Evolutionary conservation across 2,329 filamentous ascomycete species (phyloP), one percentile per base, ranked within the genome.

Genomic region (Fusarium palustre): DNA sequence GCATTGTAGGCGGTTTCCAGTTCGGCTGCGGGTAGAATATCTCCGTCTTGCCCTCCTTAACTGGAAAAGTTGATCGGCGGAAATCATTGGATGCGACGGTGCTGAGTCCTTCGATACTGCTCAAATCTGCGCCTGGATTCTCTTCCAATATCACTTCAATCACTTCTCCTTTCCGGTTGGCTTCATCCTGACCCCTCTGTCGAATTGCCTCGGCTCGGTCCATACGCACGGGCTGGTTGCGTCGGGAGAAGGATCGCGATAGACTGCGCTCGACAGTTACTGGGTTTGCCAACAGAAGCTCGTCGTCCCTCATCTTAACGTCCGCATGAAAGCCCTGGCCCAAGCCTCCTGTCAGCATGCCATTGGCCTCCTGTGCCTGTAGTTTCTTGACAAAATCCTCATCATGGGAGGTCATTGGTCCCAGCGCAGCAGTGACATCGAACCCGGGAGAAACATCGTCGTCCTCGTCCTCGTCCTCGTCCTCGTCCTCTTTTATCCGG

Each of bases 1-100:
- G 82, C 87, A 91, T 91, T 0, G 86, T 85, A 64, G 89, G 85
- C 0, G 89, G 89, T 74, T 88, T 90, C 89, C 89, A 91, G 75
- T 91, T 86, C 4, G 88, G 86, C 60, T 87, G 85, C 1, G 88
- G 88, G 66, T 88, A 90, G 69, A 88, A 89, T 1, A 88, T 77
- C 56, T 87, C 80, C 1, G 81, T 81, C 53, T 79, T 80, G 20
- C 54, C 46, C 56, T 80, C 77, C 18, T 78, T 75, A n/a, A 70
- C 69, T 5, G 79, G 76, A 43, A 81, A 79, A 2, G 79, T 82
- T 16, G 80, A 78, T 24, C 77, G 79, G 7, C 79, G 80, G 64
- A 77, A 77, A 12, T 75, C 72, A 45, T 76, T 70, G 7, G 75
- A 71, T 20, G 59, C 73, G 41, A 74, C 64, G 39, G 69, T 71